phyloP scores from a whole-genome alignment of 2,329 filamentous ascomycete genomes.

The Trichothecium roseum region DNA sequence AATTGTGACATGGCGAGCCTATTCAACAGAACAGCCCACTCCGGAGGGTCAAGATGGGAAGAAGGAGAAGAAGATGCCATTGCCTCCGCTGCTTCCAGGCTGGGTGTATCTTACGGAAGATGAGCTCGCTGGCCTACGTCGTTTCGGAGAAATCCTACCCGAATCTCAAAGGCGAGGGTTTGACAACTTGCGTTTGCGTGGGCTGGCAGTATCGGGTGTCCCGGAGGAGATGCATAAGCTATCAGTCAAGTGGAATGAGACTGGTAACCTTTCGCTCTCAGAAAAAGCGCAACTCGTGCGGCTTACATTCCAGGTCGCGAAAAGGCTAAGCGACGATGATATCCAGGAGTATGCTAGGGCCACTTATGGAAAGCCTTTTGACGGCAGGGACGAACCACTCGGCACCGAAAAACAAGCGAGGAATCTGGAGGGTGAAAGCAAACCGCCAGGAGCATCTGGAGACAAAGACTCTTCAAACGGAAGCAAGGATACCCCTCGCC shows the following conservation, averaged over 20 bases:
- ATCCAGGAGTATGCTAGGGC: too few relatives aligned
- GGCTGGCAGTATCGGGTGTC: slow-evolving; percentile 59
- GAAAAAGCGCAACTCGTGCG: slow-evolving; percentile 27
- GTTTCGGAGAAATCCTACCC: slow-evolving; percentile 52
- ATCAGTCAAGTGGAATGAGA: slow-evolving; percentile 39
- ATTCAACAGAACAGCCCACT: slow-evolving; percentile 19
- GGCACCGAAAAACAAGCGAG: background rate
- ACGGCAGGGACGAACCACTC: background rate
- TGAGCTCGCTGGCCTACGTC: slow-evolving; percentile 42
- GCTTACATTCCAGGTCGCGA: slow-evolving; percentile 23
- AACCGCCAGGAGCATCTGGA: slow-evolving; percentile 1
- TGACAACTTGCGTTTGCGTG: slow-evolving; percentile 41
- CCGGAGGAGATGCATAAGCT: slow-evolving; percentile 56
- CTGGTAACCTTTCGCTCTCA: slow-evolving; percentile 38
- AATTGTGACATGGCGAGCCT: slow-evolving; percentile 22
- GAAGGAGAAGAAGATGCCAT: slow-evolving; percentile 1
- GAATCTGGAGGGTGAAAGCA: background rate
- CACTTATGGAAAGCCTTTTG: slow-evolving; percentile 12
- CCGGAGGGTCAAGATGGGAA: slow-evolving; percentile 9
- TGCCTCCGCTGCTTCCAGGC: slow-evolving; percentile 27
- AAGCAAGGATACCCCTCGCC: background rate
- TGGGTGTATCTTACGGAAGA: slow-evolving; percentile 36
- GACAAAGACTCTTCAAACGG: slow-evolving; percentile 1
- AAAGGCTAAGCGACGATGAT: slow-evolving; percentile 17
- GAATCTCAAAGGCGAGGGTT: slow-evolving; percentile 49